phyloP scores from a whole-genome alignment of 176 grass and related monocot genomes.

The Canna indica region DNA sequence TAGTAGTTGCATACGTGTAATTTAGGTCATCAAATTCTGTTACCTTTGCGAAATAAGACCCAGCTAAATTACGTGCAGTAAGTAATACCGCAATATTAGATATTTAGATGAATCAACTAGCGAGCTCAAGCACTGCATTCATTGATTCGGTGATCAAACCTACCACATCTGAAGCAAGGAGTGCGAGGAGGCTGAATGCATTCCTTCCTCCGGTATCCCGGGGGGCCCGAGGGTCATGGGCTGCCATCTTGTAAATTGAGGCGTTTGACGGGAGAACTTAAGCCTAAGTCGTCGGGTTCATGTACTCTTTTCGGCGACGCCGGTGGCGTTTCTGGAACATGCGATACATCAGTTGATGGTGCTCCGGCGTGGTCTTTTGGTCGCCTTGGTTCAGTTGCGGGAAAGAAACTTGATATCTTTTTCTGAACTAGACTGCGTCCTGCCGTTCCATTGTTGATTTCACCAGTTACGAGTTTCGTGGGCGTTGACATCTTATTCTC shows the following conservation, averaged over 20 bases:
- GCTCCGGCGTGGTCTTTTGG: background rate
- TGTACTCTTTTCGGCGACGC: slow-evolving; percentile 6
- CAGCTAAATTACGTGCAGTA: no score
- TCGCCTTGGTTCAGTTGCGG: background rate
- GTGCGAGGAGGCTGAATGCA: slow-evolving; percentile 4
- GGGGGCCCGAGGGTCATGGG: background rate
- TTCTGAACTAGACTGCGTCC: background rate
- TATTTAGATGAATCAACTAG: background rate
- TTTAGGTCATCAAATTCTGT: no score
- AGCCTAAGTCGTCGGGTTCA: background rate
- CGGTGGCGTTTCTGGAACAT: background rate
- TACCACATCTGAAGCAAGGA: slow-evolving; percentile 16
- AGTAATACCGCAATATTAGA: no score
- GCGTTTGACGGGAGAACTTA: slow-evolving; percentile 1
- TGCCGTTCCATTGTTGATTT: background rate
- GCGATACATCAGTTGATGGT: no score
- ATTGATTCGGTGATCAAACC: slow-evolving; percentile 6
- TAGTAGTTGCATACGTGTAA: no score
- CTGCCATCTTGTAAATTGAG: background rate
- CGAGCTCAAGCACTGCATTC: slow-evolving; percentile 17
- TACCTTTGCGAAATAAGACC: no score
- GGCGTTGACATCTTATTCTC: background rate
- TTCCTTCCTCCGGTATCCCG: slow-evolving; percentile 7
- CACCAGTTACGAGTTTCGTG: background rate
- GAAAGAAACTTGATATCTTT: background rate